Conservation (phyloP, 305 asterid genomes). For the Andrographis paniculata region DNA sequence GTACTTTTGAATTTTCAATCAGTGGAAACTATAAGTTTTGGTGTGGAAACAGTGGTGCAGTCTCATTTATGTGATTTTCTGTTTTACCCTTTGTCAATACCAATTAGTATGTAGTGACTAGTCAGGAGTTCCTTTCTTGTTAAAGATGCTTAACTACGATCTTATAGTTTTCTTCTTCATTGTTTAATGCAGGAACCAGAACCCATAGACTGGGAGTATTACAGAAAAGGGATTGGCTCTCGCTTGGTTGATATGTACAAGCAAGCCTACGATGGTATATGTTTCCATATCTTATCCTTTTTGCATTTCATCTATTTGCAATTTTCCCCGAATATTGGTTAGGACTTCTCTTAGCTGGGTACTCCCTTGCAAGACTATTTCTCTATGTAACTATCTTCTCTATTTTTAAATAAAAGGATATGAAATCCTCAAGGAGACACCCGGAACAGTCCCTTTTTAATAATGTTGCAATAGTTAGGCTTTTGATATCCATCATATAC, state of each 20-base stretch:
- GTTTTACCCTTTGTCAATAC: too few species aligned
- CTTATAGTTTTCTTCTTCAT: not conserved
- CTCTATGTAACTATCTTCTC: not conserved
- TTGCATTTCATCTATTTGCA: too few species aligned
- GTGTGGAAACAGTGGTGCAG: too few species aligned
- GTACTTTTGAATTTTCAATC: too few species aligned
- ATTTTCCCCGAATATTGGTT: not conserved
- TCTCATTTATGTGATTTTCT: too few species aligned
- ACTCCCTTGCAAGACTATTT: not conserved
- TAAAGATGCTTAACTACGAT: not conserved
- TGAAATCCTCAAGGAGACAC: not conserved
- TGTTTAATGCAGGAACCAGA: constrained; percentile 66
- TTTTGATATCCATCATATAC: not conserved
- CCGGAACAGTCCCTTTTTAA: not conserved
- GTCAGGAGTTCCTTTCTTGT: not conserved
- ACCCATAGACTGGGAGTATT: constrained; percentile 84
- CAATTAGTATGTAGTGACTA: too few species aligned
- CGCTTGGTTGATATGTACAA: constrained; percentile 91
- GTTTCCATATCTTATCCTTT: not conserved
- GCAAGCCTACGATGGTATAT: constrained; percentile 85
- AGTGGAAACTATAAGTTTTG: too few species aligned
- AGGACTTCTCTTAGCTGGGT: not conserved
- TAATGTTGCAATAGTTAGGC: not conserved
- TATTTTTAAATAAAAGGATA: too few species aligned
- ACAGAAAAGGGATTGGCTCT: constrained; percentile 83